phyloP scores from a whole-genome alignment of 352 stramenopile species.

The Phytophthora pseudosyringae region DNA sequence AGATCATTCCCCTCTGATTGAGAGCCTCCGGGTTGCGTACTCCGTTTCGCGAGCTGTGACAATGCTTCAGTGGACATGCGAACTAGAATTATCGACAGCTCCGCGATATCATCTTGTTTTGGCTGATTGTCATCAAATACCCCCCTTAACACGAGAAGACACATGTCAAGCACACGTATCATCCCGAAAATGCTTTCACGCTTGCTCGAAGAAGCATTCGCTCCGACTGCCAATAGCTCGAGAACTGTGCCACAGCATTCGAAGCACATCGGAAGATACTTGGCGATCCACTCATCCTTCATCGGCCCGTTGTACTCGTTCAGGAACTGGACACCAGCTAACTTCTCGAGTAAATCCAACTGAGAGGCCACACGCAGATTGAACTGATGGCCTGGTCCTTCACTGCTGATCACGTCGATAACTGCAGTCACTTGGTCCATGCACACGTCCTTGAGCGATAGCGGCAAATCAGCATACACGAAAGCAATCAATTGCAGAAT shows the following conservation, averaged over 20 bases:
- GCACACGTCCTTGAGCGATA: conserved; percentile 49
- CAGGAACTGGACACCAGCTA: conserved; percentile 50
- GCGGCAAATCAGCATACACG: conserved; percentile 49
- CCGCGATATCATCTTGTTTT: conserved; percentile 33
- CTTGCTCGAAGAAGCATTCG: conserved; percentile 11
- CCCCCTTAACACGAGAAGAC: conserved; percentile 56
- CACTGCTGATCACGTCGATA: conserved; percentile 57
- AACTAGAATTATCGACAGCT: conserved; percentile 58
- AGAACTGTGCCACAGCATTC: conserved; percentile 74
- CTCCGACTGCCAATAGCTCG: conserved; percentile 45
- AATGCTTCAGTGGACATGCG: conserved; percentile 63
- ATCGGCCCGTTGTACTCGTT: conserved; percentile 42
- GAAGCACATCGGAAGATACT: conserved; percentile 68
- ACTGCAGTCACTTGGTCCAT: conserved; percentile 47
- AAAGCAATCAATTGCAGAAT: conserved; percentile 55
- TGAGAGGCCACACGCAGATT: conserved; percentile 46
- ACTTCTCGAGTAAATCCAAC: conserved; percentile 52
- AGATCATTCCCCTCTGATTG: background rate
- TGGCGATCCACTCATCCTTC: conserved; percentile 67
- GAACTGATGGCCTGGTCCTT: conserved; percentile 60
- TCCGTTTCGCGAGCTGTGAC: conserved; percentile 44
- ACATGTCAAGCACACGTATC: conserved; percentile 66
- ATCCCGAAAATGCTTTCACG: conserved; percentile 39
- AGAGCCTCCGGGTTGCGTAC: background rate
- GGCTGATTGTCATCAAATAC: conserved; percentile 65